These are phyloP conservation scores for Crithidia expoeki DNA, from an alignment of 208 protist species.

Conservation along the genomic window DNA sequence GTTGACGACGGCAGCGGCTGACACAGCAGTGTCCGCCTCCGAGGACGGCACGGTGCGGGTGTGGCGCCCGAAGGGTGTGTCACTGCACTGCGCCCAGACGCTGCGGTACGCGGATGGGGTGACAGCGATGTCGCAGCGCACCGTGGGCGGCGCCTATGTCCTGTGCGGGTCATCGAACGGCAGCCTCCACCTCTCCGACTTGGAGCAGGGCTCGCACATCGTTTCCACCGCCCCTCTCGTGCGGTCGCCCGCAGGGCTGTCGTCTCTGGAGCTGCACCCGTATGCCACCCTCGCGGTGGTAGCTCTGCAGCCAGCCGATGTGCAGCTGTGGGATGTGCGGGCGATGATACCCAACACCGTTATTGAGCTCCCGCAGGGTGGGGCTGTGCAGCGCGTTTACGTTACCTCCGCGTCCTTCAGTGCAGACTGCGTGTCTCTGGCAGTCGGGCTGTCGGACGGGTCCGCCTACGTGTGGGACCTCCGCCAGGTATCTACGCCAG, in stretches of 20 bases:
- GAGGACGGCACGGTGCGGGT: constrained; percentile 99
- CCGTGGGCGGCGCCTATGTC: constrained; percentile 38
- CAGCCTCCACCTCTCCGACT: constrained; percentile 41
- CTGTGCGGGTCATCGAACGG: constrained; percentile 34
- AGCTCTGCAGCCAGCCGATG: constrained; percentile 38
- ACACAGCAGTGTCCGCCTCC: constrained; percentile 83
- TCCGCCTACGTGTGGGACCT: constrained; percentile 96
- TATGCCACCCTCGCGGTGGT: constrained; percentile 70
- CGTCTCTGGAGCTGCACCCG: constrained; percentile 61
- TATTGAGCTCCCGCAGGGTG: constrained; percentile 51
- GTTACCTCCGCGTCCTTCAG: constrained; percentile 87
- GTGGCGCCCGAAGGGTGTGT: constrained; percentile 77
- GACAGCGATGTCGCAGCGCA: constrained; percentile 36
- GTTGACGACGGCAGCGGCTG: constrained; percentile 20
- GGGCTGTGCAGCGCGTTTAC: constrained; percentile 12
- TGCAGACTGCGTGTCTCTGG: constrained; percentile 95
- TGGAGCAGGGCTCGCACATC: constrained; percentile 41
- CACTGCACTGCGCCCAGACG: constrained; percentile 44
- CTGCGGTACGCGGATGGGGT: constrained; percentile 54
- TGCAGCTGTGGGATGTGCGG: constrained; percentile 94
- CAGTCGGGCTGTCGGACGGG: constrained; percentile 70
- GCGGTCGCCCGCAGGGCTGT: constrained; percentile 25
- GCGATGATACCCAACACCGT: constrained; percentile 74
- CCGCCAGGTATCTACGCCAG: constrained; percentile 84
- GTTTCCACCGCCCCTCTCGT: constrained; percentile 30